phyloP scores from a whole-genome alignment of 768 basidiomycete species.

The Paxillus ammoniavirescens region DNA sequence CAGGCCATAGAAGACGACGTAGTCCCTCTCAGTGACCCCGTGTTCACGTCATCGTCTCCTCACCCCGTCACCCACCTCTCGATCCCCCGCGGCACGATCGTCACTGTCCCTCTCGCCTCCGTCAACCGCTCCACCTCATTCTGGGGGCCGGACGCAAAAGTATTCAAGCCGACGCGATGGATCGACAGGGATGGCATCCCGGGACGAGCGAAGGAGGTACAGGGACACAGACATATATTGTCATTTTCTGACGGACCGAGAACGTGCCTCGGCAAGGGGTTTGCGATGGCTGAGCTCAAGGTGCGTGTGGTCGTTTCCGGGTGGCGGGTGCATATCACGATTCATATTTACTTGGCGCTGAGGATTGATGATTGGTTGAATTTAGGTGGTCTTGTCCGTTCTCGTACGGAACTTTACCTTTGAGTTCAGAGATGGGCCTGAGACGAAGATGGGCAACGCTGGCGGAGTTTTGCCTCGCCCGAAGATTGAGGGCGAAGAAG shows the following conservation, averaged over 20 bases:
- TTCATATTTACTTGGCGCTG: too few species aligned
- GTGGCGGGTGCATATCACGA: too few species aligned
- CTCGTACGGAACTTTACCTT: constrained; percentile 39
- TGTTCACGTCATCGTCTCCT: constrained; percentile 24
- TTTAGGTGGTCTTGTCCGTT: constrained; percentile 11
- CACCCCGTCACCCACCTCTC: constrained; percentile 22
- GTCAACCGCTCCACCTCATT: constrained; percentile 40
- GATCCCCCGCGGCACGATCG: constrained; percentile 37
- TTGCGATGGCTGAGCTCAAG: constrained; percentile 44
- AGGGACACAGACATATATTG: constrained; percentile 39
- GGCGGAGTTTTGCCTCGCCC: constrained; percentile 34
- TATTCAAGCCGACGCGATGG: constrained; percentile 46
- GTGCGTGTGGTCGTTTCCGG: constrained; percentile 16
- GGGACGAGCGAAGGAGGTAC: constrained; percentile 31
- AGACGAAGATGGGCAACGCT: constrained; percentile 29
- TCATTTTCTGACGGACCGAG: constrained; percentile 46
- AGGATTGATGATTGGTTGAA: too few species aligned
- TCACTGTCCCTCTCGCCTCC: constrained; percentile 37
- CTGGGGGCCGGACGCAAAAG: constrained; percentile 46
- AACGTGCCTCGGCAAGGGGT: constrained; percentile 42
- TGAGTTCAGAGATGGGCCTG: constrained; percentile 35
- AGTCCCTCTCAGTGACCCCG: constrained; percentile 26
- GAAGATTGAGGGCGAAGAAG: constrained; percentile 25
- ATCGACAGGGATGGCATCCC: constrained; percentile 28
- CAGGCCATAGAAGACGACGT: constrained; percentile 40